These are phyloP conservation scores for Paspalum notatum DNA, from an alignment of 176 grass and related monocot genomes.

Conservation along the genomic window DNA sequence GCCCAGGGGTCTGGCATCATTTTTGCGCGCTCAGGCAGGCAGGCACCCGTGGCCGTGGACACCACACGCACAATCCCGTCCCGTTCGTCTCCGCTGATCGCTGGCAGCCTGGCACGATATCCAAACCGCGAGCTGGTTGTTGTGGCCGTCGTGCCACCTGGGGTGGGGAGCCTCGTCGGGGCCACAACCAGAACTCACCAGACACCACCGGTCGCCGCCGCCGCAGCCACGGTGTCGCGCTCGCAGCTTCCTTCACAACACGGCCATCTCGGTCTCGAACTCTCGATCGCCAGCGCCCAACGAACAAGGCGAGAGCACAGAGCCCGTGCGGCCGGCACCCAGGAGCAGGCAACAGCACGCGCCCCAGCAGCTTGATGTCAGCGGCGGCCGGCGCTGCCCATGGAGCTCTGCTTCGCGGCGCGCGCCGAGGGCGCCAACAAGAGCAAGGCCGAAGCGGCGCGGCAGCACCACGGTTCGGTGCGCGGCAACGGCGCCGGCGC, in stretches of 20 bases:
- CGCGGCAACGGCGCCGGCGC: conserved; percentile 64
- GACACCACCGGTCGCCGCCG: background rate
- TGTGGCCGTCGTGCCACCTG: conserved; percentile 50
- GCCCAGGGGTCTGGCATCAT: background rate
- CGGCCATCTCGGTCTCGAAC: background rate
- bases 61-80: conserved; percentile 16
- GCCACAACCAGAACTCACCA: background rate
- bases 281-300: too few relatives aligned
- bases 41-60: conserved; percentile 15
- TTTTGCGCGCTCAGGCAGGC: too few relatives aligned
- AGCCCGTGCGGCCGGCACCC: too few relatives aligned
- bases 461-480: conserved; percentile 35
- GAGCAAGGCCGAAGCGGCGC: background rate
- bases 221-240: conserved; percentile 44
- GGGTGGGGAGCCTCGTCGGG: background rate
- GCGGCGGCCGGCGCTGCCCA: conserved; percentile 11
- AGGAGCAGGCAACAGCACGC: too few relatives aligned
- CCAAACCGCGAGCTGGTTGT: conserved; percentile 17
- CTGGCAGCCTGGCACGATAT: conserved; percentile 20
- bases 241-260: conserved; percentile 35
- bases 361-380: background rate
- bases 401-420: conserved; percentile 33
- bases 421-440: background rate
- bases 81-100: background rate
- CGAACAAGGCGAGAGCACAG: background rate